Evolutionary conservation across 148 eudicot genomes (phyloP).

Genomic region (Nepenthes mirabilis): DNA sequence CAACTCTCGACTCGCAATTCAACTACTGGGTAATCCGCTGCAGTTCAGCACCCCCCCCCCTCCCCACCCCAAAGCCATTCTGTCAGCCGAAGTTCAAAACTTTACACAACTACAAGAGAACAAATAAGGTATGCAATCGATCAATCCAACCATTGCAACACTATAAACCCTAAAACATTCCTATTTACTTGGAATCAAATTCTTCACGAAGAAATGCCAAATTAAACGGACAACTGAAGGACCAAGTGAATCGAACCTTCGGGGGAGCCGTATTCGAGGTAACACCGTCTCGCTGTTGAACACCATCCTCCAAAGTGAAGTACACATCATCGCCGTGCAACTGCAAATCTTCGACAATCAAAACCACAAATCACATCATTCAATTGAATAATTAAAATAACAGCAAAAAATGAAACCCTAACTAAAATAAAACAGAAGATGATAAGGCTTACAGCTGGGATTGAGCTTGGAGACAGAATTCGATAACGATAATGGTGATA

Average conservation of each 20-base stretch:
- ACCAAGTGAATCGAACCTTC: constrained; percentile 28
- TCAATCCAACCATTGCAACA: too few relatives aligned
- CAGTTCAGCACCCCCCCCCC: too few relatives aligned
- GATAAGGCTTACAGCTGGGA: constrained; percentile 34
- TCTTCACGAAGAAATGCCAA: not conserved
- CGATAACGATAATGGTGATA: constrained; percentile 4
- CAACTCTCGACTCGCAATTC: too few relatives aligned
- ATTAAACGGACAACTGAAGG: not conserved
- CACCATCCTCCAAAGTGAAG: constrained; percentile 67
- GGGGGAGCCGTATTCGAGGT: constrained; percentile 18
- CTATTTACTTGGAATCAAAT: too few relatives aligned
- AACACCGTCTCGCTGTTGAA: constrained; percentile 18
- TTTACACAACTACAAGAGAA: too few relatives aligned
- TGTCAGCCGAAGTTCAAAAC: too few relatives aligned
- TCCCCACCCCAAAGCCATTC: too few relatives aligned
- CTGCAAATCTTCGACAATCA: constrained; percentile 54
- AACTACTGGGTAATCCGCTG: too few relatives aligned
- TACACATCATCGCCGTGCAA: constrained; percentile 94
- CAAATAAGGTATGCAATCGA: too few relatives aligned
- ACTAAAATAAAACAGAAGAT: not conserved
- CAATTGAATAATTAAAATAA: not conserved
- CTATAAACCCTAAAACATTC: too few relatives aligned
- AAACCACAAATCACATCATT: not conserved
- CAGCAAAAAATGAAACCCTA: not conserved
- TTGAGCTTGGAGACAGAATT: constrained; percentile 31